Conservation (phyloP, 1,284 basidiomycete species). For the Pseudozyma pruni region DNA sequence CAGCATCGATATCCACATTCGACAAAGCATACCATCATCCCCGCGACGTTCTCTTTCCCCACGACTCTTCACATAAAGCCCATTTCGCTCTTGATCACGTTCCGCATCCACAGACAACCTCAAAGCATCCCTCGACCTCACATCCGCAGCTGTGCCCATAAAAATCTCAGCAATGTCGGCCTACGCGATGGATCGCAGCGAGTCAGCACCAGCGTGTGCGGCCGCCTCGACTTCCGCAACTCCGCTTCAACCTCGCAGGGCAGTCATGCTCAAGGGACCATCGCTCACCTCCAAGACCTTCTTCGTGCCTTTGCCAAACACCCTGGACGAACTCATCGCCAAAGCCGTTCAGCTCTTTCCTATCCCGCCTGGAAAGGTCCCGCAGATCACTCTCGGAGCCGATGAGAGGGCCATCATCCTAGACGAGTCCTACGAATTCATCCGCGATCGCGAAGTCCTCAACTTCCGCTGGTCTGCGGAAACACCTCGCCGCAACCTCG, state of each 20-base stretch:
- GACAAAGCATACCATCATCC: no score
- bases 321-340: slow-evolving; percentile 51
- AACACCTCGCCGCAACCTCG: slow-evolving; percentile 45
- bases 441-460: slow-evolving; percentile 62
- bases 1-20: no score
- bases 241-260: slow-evolving; percentile 25
- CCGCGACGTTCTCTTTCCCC: no score
- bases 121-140: neutral
- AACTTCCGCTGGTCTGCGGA: slow-evolving; percentile 61
- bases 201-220: neutral
- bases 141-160: neutral
- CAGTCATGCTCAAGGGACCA: slow-evolving; percentile 62
- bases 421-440: slow-evolving; percentile 59
- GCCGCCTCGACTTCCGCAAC: slow-evolving; percentile 9
- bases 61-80: no score
- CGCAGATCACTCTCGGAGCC: slow-evolving; percentile 56
- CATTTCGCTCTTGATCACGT: no score
- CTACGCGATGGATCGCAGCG: neutral
- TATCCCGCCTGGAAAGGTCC: slow-evolving; percentile 57
- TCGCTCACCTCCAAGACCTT: slow-evolving; percentile 59
- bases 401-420: slow-evolving; percentile 59
- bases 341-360: slow-evolving; percentile 60
- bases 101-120: no score
- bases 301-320: slow-evolving; percentile 56
- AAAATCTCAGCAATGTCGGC: neutral